Percentiles rank a stretch among this genome's conserved stretches.
Conservation (phyloP, 192 early-diverging fungal species). For the Backusella tarrabulga region DNA sequence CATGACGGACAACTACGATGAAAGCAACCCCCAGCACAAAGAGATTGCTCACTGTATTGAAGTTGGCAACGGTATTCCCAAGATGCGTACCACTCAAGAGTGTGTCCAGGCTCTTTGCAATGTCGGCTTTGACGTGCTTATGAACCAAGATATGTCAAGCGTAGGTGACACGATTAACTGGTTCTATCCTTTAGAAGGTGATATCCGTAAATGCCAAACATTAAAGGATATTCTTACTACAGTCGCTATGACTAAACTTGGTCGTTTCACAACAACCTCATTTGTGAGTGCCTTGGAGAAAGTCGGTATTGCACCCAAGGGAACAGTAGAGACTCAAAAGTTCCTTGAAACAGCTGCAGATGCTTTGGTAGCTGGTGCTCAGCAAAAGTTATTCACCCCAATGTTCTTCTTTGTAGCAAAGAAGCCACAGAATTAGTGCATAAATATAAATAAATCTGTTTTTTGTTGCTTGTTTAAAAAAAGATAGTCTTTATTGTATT, state of each 20-base stretch:
- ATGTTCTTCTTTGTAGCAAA: slow-evolving; percentile 87
- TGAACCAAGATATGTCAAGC: slow-evolving; percentile 59
- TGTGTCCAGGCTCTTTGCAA: slow-evolving; percentile 77
- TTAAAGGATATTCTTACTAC: slow-evolving; percentile 50
- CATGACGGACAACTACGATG: slow-evolving; percentile 86
- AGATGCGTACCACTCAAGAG: slow-evolving; percentile 73
- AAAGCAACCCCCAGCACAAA: slow-evolving; percentile 66
- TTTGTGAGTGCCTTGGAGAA: slow-evolving; percentile 78
- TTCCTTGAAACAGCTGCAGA: slow-evolving; percentile 82
- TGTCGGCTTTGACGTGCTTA: slow-evolving; percentile 83
- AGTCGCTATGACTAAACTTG: slow-evolving; percentile 52
- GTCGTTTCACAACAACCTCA: slow-evolving; percentile 73
- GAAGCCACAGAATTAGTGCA: slow-evolving; percentile 51
- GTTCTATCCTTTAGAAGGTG: slow-evolving; percentile 80
- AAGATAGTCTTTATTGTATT: background rate
- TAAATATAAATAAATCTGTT: background rate
- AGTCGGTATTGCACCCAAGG: slow-evolving; percentile 80
- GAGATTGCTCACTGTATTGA: slow-evolving; percentile 84
- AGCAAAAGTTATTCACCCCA: slow-evolving; percentile 85
- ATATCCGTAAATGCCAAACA: slow-evolving; percentile 47
- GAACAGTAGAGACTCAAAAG: slow-evolving; percentile 82
- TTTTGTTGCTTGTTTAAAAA: background rate
- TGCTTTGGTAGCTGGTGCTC: slow-evolving; percentile 79
- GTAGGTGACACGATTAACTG: slow-evolving; percentile 73
- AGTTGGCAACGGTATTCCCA: slow-evolving; percentile 86